A percentile compares a stretch with the other conserved stretches of the same genome.
Conservation (phyloP, 257 asterid species). For the Capsicum rhomboideum region DNA sequence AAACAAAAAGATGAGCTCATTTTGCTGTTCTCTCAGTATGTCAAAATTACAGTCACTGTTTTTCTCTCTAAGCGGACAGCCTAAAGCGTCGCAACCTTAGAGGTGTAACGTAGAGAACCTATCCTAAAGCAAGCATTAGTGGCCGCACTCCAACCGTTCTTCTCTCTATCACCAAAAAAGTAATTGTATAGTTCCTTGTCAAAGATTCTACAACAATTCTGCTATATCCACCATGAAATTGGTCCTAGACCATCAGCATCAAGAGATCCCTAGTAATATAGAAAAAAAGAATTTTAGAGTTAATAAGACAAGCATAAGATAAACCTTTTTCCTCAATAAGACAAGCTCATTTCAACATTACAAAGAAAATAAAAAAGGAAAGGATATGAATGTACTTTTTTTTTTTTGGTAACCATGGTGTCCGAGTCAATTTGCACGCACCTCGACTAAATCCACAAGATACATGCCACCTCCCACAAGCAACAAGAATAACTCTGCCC, state of each 20-base stretch:
- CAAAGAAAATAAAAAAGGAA: not conserved
- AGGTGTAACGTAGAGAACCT: not conserved
- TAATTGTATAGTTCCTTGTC: not conserved
- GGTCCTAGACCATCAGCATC: constrained; percentile 85
- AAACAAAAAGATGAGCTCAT: not conserved
- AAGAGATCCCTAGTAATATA: constrained; percentile 53
- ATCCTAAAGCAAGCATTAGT: not conserved
- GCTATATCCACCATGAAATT: constrained; percentile 66
- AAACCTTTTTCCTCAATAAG: not conserved
- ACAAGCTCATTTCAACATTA: too few species aligned
- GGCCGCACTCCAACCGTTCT: not conserved
- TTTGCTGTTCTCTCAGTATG: not conserved
- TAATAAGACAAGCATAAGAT: not conserved
- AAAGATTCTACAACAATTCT: not conserved
- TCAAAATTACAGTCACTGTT: not conserved
- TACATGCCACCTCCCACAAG: too few species aligned
- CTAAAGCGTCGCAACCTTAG: not conserved
- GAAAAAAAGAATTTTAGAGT: not conserved
- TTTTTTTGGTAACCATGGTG: too few species aligned
- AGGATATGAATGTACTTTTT: too few species aligned
- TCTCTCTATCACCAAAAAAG: not conserved
- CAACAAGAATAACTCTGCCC: too few species aligned
- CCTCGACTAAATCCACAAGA: too few species aligned
- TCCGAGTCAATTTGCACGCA: too few species aligned
- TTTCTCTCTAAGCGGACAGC: not conserved